Base-by-base conservation (phyloP, 345 rosid species). In the Murraya paniculata region DNA sequence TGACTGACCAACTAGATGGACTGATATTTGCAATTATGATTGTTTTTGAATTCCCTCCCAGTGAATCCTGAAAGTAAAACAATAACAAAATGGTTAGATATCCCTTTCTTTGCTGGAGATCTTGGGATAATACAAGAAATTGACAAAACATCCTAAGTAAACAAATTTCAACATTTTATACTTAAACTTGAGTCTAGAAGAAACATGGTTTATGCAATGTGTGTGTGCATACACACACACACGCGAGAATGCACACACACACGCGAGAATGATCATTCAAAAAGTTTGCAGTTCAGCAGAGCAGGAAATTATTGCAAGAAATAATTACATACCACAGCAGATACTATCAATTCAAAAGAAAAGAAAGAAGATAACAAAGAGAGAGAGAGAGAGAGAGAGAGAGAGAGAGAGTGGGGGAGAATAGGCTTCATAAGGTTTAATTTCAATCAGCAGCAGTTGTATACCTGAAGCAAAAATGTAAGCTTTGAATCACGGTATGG, bases 401-500 rank as follows among this genome's bases (percentile, higher is more conserved):
- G 19, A 48, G 3, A 45, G 4, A 45, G 53, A 45, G 6, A 53
- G 41, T 2, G 4, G 1, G 41, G 4, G 57, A 18, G 28, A 76
- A 76, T n/a, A 35, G 33, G 28, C 68, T 30, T 71, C 31, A 19
- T 19, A 74, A 55, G 50, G 45, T 53, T n/a, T 58, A 22, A n/a
- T 31, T 30, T 30, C 22, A 19, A 77, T 11, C 73, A 68, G 55
- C 55, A 4, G 56, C 58, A 27, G 53, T 27, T 2, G 60, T 78
- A 38, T 86, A 90, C 99, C 98, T 97, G 99, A 83, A 97, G 99
- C 85, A 94, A 87, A 86, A 97, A 94, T 14, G 99, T 97, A 75
- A 97, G 98, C 88, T 94, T 97, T 33, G 99, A 97, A 82, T 97
- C 99, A 79, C 99, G 86, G 59, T 97, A 97, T 73, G 99, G 99